Evolutionary conservation across 2,329 filamentous ascomycete genomes (phyloP), one percentile per base, ranked within the genome.

Genomic region (Aspergillus sojae): DNA sequence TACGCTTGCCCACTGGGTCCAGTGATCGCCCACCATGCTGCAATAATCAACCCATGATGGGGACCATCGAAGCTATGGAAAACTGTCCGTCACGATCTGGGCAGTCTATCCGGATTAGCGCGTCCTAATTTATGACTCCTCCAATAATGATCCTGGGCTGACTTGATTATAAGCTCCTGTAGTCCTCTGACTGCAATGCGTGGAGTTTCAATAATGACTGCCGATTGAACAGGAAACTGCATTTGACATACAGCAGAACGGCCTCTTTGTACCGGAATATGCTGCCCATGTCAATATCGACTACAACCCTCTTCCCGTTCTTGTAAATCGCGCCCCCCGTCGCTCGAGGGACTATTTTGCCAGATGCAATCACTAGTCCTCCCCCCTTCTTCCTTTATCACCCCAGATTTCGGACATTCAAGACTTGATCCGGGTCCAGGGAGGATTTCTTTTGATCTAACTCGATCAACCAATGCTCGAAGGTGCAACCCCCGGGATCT

Each of bases 361-460:
- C 75, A 74, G 73, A 79, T 79, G 77, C 77, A 78, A 78, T 78
- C 77, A 71, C 71, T 79, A 73, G 73, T 78, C 68, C 75, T 79
- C 67, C 74, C 76, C 63, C 76, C 74, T 65, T 71, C 75, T 65
- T 75, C 76, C 70, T 74, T 78, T 67, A 70, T 71, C 67, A 69
- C 72, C 48, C 66, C 74, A 65, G 75, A 76, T 63, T 78, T 79
- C 62, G 75, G 76, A 71, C 74, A 74, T 58, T 67, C 72, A 65
- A 70, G 71, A 64, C 77, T 75, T 67, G 70, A 72, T 64, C 66
- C 73, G 57, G 74, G 70, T 67, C 71, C 75, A 61, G 76, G 77
- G 67, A 68, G 74, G 71, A 70, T 75, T 56, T 65, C 72, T 60
- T 71, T 77, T 67, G 73, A 74, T 71, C 72, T 72, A 60, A 59